Percentiles rank a stretch among this genome's conserved stretches.
Conservation (phyloP, 2,329 filamentous ascomycete species). For the Magnaporthiopsis incrustans region DNA sequence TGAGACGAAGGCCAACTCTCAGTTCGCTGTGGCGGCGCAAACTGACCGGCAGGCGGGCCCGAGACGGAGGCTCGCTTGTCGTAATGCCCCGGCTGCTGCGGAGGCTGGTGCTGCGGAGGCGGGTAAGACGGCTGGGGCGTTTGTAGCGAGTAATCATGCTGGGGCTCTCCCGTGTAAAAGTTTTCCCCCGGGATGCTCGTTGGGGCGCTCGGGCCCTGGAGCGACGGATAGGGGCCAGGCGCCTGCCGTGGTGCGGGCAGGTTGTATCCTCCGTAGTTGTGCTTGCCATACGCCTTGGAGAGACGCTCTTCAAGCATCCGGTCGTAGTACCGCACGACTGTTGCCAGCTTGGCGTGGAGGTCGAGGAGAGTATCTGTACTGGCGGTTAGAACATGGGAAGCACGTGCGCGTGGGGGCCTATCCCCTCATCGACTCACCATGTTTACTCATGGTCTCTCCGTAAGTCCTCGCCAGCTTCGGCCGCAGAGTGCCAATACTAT, state of each 20-base stretch:
- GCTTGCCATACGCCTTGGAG: slow-evolving; percentile 85
- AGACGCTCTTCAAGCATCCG: slow-evolving; percentile 94
- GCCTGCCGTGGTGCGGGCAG: slow-evolving; percentile 44
- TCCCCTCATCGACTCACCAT: slow-evolving; percentile 52
- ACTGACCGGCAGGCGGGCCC: slow-evolving; percentile 33
- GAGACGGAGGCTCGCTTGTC: slow-evolving; percentile 32
- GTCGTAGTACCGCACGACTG: slow-evolving; percentile 95
- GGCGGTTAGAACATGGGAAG: background rate
- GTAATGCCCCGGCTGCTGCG: slow-evolving; percentile 32
- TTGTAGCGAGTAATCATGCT: slow-evolving; percentile 36
- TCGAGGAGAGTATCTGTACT: slow-evolving; percentile 77
- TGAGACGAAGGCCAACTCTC: slow-evolving; percentile 42
- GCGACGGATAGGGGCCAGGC: slow-evolving; percentile 61
- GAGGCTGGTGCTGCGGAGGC: slow-evolving; percentile 33
- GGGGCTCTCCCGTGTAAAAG: slow-evolving; percentile 68
- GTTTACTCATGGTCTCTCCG: slow-evolving; percentile 99
- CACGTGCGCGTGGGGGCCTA: too few relatives aligned
- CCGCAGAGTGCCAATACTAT: slow-evolving; percentile 86
- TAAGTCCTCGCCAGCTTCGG: slow-evolving; percentile 94
- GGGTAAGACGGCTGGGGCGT: slow-evolving; percentile 45
- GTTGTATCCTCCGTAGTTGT: slow-evolving; percentile 59
- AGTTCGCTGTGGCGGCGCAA: slow-evolving; percentile 33
- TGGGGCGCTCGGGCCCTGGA: slow-evolving; percentile 39
- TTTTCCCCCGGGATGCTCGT: slow-evolving; percentile 54
- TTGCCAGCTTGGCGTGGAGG: slow-evolving; percentile 88